Conservation (phyloP, 495 filamentous ascomycete genomes). For the Geoglossum glabrum region DNA sequence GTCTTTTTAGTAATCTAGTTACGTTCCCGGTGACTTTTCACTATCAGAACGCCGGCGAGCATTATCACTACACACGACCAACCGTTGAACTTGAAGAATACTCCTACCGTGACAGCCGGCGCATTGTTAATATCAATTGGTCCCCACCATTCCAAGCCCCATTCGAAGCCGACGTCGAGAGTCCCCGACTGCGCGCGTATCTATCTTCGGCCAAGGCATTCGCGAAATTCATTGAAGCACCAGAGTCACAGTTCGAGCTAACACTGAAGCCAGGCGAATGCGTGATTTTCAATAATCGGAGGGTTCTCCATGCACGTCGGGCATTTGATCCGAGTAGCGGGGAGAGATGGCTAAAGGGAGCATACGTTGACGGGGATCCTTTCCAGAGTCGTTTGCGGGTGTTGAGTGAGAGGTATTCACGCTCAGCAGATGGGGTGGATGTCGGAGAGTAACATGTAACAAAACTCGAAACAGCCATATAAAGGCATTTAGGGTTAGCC, state of each 20-base stretch:
- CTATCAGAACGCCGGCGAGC: constrained; percentile 46
- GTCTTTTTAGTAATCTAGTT: constrained; percentile 21
- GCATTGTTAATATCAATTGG: constrained; percentile 36
- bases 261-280: constrained; percentile 61
- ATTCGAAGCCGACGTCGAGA: constrained; percentile 12
- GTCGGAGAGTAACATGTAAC: background rate
- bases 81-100: constrained; percentile 26
- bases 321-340: constrained; percentile 43
- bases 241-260: constrained; percentile 38
- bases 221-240: constrained; percentile 23
- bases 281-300: constrained; percentile 68
- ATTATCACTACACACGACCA: constrained; percentile 33
- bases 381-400: constrained; percentile 9
- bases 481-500: too few relatives aligned
- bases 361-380: constrained; percentile 60
- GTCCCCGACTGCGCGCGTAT: constrained; percentile 10
- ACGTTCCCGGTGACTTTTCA: constrained; percentile 34
- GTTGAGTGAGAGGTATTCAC: background rate
- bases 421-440: background rate
- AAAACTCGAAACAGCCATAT: too few relatives aligned
- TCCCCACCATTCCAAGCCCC: constrained; percentile 48
- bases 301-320: constrained; percentile 56
- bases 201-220: constrained; percentile 25
- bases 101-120: background rate
- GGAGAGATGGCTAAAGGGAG: constrained; percentile 60